Percentiles rank a stretch among this genome's conserved stretches.
Evolutionary conservation across 139 green algal species (phyloP).

Genomic region (Monoraphidium neglectum): DNA sequence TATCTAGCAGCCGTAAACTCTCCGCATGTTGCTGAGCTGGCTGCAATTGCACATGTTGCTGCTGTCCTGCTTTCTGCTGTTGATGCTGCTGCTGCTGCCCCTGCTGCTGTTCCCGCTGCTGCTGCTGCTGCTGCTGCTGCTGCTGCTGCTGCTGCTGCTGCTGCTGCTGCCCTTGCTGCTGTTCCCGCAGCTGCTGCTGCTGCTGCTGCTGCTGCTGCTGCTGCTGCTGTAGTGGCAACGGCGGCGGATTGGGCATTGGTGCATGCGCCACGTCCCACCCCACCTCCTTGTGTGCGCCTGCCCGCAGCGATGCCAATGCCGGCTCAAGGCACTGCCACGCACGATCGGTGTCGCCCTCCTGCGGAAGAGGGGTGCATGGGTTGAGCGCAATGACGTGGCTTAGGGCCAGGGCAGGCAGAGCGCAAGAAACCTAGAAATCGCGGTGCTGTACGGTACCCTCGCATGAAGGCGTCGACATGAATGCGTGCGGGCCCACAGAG

Average conservation of each 20-base stretch:
- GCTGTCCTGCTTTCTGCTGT: not conserved
- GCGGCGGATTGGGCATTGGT: slow-evolving; percentile 23
- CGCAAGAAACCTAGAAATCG: no score
- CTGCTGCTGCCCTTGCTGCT: not conserved
- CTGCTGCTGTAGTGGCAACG: slow-evolving; percentile 4
- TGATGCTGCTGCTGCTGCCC: not conserved
- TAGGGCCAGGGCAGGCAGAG: no score
- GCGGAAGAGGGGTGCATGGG: no score
- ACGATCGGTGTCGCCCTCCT: slow-evolving; percentile 31
- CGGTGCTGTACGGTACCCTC: no score
- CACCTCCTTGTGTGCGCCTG: slow-evolving; percentile 16
- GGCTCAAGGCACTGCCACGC: slow-evolving; percentile 36
- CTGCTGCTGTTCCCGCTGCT: not conserved
- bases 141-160: not conserved
- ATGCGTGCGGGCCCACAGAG: no score
- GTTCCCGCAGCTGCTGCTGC: not conserved
- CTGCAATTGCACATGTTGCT: not conserved
- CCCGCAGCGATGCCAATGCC: slow-evolving; percentile 11
- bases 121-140: not conserved
- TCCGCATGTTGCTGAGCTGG: slow-evolving; percentile 5
- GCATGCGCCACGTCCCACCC: slow-evolving; percentile 10
- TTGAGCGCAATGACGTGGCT: no score
- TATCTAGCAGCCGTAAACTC: no score
- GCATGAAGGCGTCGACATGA: no score
- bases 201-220: not conserved